phyloP scores from a whole-genome alignment of 441 rosid genomes.

The Croton setiger region DNA sequence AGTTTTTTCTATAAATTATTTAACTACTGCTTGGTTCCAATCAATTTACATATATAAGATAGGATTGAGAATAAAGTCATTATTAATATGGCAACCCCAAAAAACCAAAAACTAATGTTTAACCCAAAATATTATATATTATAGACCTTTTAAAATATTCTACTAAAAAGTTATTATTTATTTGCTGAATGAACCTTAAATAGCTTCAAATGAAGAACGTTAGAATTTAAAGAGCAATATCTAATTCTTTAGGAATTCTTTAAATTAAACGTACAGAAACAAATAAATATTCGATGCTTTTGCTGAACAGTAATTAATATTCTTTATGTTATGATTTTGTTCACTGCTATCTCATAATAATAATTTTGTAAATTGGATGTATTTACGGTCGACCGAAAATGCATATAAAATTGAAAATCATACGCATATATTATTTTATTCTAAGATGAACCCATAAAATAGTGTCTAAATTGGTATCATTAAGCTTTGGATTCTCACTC shows the following conservation, averaged over 20 bases:
- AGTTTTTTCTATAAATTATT: too few species aligned
- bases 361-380: not conserved
- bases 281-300: constrained; percentile 5
- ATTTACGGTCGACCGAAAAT: not conserved
- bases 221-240: not conserved
- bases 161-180: too few species aligned
- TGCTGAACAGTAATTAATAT: not conserved
- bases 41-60: too few species aligned
- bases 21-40: too few species aligned
- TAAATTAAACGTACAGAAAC: too few species aligned
- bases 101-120: too few species aligned
- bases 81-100: too few species aligned
- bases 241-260: not conserved
- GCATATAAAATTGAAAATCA: not conserved
- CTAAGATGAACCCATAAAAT: not conserved
- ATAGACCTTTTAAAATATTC: too few species aligned
- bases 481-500: constrained; percentile 11
- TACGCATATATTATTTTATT: constrained; percentile 5
- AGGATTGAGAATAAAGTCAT: too few species aligned
- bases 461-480: not conserved
- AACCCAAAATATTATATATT: too few species aligned
- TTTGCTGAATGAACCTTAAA: not conserved
- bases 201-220: not conserved
- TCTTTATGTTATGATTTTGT: constrained; percentile 3
- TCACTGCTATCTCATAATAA: not conserved